Evolutionary conservation across 225 moss, liverwort and hornwort species (phyloP).

Genomic region (Neckera pumila): DNA sequence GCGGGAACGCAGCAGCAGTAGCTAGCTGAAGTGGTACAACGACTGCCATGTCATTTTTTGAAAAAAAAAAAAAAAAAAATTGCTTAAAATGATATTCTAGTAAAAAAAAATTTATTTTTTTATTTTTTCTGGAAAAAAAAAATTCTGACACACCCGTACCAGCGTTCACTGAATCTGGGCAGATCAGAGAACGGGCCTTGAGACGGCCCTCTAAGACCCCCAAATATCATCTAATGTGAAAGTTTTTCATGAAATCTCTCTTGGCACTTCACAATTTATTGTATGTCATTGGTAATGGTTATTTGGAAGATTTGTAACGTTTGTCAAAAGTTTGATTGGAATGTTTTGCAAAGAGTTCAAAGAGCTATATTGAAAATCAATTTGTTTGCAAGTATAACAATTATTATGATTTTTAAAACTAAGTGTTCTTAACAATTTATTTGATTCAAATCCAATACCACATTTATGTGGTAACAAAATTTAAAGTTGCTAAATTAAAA

Average conservation of each 20-base stretch:
- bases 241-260: background rate
- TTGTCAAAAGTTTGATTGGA: background rate
- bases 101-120: no score
- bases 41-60: no score
- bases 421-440: background rate
- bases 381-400: background rate
- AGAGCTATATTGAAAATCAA: background rate
- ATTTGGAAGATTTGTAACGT: background rate
- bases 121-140: no score
- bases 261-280: background rate
- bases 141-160: no score
- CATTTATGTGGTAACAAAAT: background rate
- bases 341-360: background rate
- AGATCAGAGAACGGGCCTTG: no score
- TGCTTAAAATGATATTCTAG: no score
- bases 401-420: background rate
- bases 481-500: background rate
- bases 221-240: no score
- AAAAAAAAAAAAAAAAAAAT: no score
- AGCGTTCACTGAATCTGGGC: no score
- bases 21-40: no score
- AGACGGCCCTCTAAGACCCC: no score
- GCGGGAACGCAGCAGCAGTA: no score
- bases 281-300: background rate
- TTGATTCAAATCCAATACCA: background rate